These are phyloP conservation scores for Xenosphaeropsis pyriputrescens DNA, from an alignment of 2,329 filamentous ascomycete genomes.

Conservation along the genomic window DNA sequence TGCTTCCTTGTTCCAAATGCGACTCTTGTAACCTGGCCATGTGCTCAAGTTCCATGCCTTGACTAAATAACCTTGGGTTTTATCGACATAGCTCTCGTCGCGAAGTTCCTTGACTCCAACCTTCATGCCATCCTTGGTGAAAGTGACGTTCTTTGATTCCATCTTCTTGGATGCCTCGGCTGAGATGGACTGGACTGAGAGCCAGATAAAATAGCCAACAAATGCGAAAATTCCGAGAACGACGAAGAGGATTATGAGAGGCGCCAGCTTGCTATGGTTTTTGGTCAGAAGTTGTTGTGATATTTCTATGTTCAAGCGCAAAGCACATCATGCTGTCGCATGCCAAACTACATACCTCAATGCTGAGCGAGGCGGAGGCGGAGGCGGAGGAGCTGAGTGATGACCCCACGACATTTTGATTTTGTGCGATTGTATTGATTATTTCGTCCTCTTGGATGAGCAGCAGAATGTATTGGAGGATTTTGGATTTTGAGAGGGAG, in stretches of 20 bases:
- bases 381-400: conserved; percentile 9
- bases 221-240: conserved; percentile 42
- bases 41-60: conserved; percentile 46
- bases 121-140: conserved; percentile 60
- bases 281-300: neutral
- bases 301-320: too few relatives aligned
- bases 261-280: conserved; percentile 37
- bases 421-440: too few relatives aligned
- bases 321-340: too few relatives aligned
- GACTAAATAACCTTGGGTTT: conserved; percentile 53
- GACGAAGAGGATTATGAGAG: conserved; percentile 48
- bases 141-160: conserved; percentile 61
- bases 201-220: conserved; percentile 59
- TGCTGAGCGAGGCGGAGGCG: conserved; percentile 17
- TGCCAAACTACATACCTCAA: conserved; percentile 12
- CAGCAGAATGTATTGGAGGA: too few relatives aligned
- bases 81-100: conserved; percentile 58
- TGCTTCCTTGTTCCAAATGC: conserved; percentile 20
- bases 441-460: too few relatives aligned
- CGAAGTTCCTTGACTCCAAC: conserved; percentile 57
- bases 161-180: conserved; percentile 52
- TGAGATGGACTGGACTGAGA: conserved; percentile 50
- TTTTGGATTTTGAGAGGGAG: too few relatives aligned
- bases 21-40: conserved; percentile 19
- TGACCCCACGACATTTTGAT: conserved; percentile 18